A percentile compares a stretch with the other conserved stretches of the same genome.
phyloP scores from a whole-genome alignment of 1,139 yeast species.

The Protomyces arabidopsidicola region DNA sequence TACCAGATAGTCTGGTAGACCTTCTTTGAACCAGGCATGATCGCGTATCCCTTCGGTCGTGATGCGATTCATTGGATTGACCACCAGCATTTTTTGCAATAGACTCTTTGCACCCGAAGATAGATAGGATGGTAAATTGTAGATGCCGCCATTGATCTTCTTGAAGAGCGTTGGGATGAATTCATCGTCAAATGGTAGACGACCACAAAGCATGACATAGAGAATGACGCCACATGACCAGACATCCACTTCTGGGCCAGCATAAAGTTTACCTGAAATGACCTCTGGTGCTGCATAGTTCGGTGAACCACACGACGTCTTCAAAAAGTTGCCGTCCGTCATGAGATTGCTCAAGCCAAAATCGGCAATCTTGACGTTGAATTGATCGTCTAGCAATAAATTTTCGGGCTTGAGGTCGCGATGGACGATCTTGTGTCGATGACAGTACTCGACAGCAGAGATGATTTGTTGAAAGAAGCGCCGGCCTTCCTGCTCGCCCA shows the following conservation, averaged over 20 bases:
- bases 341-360: conserved; percentile 99
- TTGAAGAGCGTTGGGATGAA: conserved; percentile 93
- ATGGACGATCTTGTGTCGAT: conserved; percentile 95
- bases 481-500: conserved; percentile 92
- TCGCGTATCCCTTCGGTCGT: conserved; percentile 92
- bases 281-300: conserved; percentile 98
- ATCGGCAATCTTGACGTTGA: conserved; percentile 93
- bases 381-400: conserved; percentile 74
- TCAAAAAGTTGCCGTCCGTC: conserved; percentile 74
- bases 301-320: conserved; percentile 97
- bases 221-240: conserved; percentile 98
- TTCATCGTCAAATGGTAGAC: conserved; percentile 97
- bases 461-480: conserved; percentile 95
- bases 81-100: conserved; percentile 89
- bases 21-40: conserved; percentile 90
- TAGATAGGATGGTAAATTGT: conserved; percentile 82
- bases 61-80: conserved; percentile 90
- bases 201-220: conserved; percentile 92
- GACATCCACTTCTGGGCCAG: conserved; percentile 97
- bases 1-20: conserved; percentile 72
- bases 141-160: conserved; percentile 91
- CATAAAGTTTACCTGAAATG: conserved; percentile 91
- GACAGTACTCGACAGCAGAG: conserved; percentile 97
- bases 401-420: conserved; percentile 96
- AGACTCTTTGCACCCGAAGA: conserved; percentile 83